These are phyloP conservation scores for Penicillium lividum DNA, from an alignment of 495 filamentous ascomycete genomes.

Conservation along the genomic window DNA sequence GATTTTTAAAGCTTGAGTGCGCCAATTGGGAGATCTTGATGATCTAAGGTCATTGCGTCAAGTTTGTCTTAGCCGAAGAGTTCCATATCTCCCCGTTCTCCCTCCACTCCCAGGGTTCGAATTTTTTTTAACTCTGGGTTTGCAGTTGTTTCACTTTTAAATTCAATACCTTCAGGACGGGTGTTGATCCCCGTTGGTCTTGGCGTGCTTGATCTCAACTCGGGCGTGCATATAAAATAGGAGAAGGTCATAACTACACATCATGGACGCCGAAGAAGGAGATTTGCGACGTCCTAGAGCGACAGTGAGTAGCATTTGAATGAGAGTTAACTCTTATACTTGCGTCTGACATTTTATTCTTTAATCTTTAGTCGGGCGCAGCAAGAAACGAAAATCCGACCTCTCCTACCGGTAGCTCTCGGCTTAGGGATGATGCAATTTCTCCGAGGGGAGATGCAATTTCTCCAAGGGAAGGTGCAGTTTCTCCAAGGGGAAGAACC, in stretches of 20 bases:
- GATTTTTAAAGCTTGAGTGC: constrained; percentile 6
- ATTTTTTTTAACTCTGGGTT: not conserved
- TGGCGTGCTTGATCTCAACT: not conserved
- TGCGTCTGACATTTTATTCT: not conserved
- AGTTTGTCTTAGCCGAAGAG: not conserved
- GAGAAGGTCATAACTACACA: not conserved
- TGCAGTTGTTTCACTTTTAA: not conserved
- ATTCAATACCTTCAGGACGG: not conserved
- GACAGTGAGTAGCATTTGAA: not conserved
- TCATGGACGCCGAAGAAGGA: not conserved
- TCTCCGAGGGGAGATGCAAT: constrained; percentile 19
- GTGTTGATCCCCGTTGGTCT: not conserved
- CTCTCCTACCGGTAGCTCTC: constrained; percentile 16
- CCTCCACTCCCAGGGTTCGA: not conserved
- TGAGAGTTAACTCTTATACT: not conserved
- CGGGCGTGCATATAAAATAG: not conserved
- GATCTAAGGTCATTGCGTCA: constrained; percentile 6
- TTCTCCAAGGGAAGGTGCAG: constrained; percentile 10
- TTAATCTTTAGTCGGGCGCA: not conserved
- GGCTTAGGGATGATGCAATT: constrained; percentile 10
- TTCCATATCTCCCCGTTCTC: not conserved
- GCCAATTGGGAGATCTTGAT: constrained; percentile 8
- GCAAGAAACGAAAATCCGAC: not conserved
- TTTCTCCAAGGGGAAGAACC: constrained; percentile 18
- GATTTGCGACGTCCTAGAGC: constrained; percentile 3